phyloP scores from a whole-genome alignment of 305 asterid genomes.

The Ilex paraguariensis region DNA sequence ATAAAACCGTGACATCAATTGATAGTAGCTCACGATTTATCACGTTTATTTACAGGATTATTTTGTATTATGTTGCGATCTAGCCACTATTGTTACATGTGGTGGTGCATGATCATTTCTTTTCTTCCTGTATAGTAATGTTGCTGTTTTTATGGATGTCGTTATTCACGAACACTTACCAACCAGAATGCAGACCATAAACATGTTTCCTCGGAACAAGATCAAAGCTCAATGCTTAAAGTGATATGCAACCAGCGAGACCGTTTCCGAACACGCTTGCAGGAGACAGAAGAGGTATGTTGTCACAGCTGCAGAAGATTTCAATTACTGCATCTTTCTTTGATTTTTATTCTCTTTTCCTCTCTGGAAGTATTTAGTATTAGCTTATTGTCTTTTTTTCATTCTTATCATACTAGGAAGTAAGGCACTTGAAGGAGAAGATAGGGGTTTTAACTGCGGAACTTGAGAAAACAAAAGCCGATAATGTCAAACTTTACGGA shows the following conservation, averaged over 20 bases:
- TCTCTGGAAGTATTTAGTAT: conserved; percentile 7
- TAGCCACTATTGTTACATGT: not conserved
- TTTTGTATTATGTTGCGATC: not conserved
- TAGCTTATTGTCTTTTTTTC: too few relatives aligned
- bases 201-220: conserved; percentile 70
- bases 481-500: conserved; percentile 94
- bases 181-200: conserved; percentile 77
- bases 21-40: not conserved
- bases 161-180: not conserved
- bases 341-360: conserved; percentile 12
- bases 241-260: conserved; percentile 99
- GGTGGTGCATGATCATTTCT: not conserved
- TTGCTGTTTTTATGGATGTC: conserved; percentile 6
- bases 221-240: conserved; percentile 97
- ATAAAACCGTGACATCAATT: too few relatives aligned
- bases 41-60: not conserved
- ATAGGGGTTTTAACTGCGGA: conserved; percentile 73
- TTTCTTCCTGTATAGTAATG: not conserved
- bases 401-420: conserved; percentile 56
- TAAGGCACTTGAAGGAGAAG: conserved; percentile 91
- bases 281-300: conserved; percentile 95
- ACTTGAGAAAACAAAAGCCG: conserved; percentile 94
- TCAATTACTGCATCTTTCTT: conserved; percentile 13
- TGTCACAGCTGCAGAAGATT: conserved; percentile 3
- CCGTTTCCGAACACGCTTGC: conserved; percentile 90